These are phyloP conservation scores for Sextonia rubra DNA, from an alignment of 164 flowering plant genomes.

Conservation along the genomic window DNA sequence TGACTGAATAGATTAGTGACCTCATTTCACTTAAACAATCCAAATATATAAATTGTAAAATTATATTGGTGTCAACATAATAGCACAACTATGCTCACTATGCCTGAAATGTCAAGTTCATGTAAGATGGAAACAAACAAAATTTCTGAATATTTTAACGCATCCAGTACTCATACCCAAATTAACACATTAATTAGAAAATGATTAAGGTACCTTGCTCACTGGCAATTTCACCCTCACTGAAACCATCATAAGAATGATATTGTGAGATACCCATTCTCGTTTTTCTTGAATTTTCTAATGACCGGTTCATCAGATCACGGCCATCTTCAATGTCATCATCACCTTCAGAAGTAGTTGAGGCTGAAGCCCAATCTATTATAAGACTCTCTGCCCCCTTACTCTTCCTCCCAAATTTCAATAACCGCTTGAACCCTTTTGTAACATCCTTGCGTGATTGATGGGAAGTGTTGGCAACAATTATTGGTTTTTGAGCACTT, in stretches of 20 bases:
- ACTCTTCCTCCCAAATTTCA: constrained; percentile 87
- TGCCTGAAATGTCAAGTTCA: not conserved
- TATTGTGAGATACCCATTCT: constrained; percentile 81
- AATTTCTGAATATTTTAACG: too few relatives aligned
- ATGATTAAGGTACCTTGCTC: constrained; percentile 40
- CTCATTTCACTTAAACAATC: not conserved
- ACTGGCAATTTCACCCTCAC: constrained; percentile 30
- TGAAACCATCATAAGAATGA: constrained; percentile 67
- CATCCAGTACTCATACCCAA: not conserved
- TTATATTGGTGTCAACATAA: not conserved
- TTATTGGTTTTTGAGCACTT: constrained; percentile 70
- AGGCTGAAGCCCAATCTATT: constrained; percentile 85
- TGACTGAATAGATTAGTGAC: not conserved
- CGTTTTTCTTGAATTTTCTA: constrained; percentile 87
- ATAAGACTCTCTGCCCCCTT: constrained; percentile 70
- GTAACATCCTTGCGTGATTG: constrained; percentile 82
- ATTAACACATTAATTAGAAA: not conserved
- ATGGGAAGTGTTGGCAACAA: constrained; percentile 48
- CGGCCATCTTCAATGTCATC: constrained; percentile 95
- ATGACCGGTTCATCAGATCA: constrained; percentile 69
- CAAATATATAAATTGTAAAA: too few relatives aligned
- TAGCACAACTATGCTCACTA: not conserved
- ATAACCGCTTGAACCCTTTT: constrained; percentile 83
- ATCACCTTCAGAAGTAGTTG: constrained; percentile 96
- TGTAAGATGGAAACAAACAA: not conserved